Conservation (phyloP, 2,329 filamentous ascomycete species). For the Amphichorda felina region DNA sequence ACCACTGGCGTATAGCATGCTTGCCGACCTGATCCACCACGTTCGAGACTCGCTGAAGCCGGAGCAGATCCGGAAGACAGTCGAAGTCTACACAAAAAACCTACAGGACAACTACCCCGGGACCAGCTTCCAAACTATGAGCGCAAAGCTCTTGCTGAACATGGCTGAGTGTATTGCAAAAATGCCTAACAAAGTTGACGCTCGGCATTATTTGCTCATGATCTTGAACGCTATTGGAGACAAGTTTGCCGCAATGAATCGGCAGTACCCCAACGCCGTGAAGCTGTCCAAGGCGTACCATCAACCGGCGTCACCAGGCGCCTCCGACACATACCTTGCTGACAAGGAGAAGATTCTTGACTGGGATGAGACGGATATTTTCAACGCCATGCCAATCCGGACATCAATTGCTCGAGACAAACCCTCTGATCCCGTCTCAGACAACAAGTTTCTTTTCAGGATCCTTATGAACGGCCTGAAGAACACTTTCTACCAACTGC, state of each 20-base stretch:
- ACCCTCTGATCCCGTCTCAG: slow-evolving; percentile 78
- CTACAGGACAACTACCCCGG: slow-evolving; percentile 92
- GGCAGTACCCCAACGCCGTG: slow-evolving; percentile 87
- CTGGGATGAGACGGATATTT: slow-evolving; percentile 98
- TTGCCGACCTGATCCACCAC: slow-evolving; percentile 95
- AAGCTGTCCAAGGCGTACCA: slow-evolving; percentile 75
- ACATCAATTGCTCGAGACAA: slow-evolving; percentile 84
- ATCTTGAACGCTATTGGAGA: slow-evolving; percentile 96
- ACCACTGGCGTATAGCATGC: slow-evolving; percentile 93
- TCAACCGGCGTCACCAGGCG: slow-evolving; percentile 50
- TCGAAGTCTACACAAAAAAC: slow-evolving; percentile 95
- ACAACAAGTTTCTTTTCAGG: slow-evolving; percentile 97
- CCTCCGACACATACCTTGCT: slow-evolving; percentile 70
- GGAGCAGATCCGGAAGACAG: slow-evolving; percentile 87
- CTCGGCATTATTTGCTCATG: slow-evolving; percentile 90
- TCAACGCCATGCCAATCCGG: slow-evolving; percentile 91
- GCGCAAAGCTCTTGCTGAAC: slow-evolving; percentile 88
- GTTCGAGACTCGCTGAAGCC: slow-evolving; percentile 80
- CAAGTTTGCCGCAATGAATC: slow-evolving; percentile 97
- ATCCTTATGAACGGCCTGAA: slow-evolving; percentile 93
- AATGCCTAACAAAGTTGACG: slow-evolving; percentile 84
- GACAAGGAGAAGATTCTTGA: slow-evolving; percentile 73
- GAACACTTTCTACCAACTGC: slow-evolving; percentile 90
- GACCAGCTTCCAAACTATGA: slow-evolving; percentile 99
- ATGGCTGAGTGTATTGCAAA: slow-evolving; percentile 98